Evolutionary conservation across 345 rosid species (phyloP), one percentile per base, ranked within the genome.

Genomic region (Eucalyptus melliodora): DNA sequence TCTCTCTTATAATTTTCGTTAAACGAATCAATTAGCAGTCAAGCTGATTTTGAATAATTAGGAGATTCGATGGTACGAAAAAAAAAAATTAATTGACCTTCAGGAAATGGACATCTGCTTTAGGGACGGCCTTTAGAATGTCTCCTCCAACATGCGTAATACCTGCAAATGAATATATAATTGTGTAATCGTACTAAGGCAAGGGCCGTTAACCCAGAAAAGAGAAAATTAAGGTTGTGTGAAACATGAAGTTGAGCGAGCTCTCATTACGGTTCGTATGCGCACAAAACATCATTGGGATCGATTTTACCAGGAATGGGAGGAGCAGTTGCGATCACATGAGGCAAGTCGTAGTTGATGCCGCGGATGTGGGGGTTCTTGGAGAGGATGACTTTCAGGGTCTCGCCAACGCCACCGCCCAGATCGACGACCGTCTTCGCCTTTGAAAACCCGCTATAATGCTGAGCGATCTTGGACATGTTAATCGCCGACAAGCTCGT

Each of bases 321-420:
- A 30, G 93, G 90, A 40, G 92, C 92, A 59, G 50, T 42, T 47
- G 86, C 86, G 49, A 90, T 23, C 27, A 89, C 91, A 86, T 60
- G 77, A 45, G 92, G 92, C 55, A 92, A 21, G 87, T 94, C 95
- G 87, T 89, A 94, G 53, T 95, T 94, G 21, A 94, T 93, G 16
- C 44, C 81, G 3, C 4, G 26, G 59, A 19, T 50, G 50, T 47
- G 59, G 42, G 59, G 81, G 81, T 45, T 50, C 34, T 27, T 31
- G 55, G 81, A 69, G 42, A 69, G 24, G 11, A 69, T 69, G 42
- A 0, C 5, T 17, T 69, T 34, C 81, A 69, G 40, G 23, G 81
- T 69, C 81, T 34, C 81, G 24, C 81, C 81, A 4, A 69, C 0
- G 13, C 81, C 81, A 7, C 81, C 81, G 19, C 81, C 81, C 24